phyloP scores from a whole-genome alignment of 2,329 filamentous ascomycete species.

The Fusarium sambucinum region DNA sequence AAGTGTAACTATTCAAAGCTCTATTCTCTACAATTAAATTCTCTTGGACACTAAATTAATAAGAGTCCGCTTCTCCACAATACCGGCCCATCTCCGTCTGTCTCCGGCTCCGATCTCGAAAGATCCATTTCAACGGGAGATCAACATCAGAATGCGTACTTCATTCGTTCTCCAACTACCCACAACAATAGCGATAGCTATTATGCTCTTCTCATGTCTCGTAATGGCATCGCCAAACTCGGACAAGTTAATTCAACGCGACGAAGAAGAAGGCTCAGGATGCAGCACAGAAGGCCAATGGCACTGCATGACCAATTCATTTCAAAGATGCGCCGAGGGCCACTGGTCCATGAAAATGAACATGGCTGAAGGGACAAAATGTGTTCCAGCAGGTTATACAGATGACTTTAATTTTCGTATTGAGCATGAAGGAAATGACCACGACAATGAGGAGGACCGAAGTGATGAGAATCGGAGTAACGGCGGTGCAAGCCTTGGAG shows the following conservation, averaged over 20 bases:
- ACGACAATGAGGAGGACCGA: background rate
- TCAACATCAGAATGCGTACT: conserved; percentile 28
- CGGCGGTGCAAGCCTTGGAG: conserved; percentile 19
- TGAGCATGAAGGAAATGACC: conserved; percentile 46
- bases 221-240: conserved; percentile 14
- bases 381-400: conserved; percentile 58
- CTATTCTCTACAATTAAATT: background rate
- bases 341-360: conserved; percentile 60
- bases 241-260: conserved; percentile 32
- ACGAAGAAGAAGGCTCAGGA: conserved; percentile 52
- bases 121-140: conserved; percentile 12
- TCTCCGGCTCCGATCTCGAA: conserved; percentile 24
- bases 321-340: conserved; percentile 64
- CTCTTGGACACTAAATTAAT: conserved; percentile 5
- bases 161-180: conserved; percentile 4
- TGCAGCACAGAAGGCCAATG: conserved; percentile 65
- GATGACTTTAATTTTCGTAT: conserved; percentile 54
- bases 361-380: conserved; percentile 60
- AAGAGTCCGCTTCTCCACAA: conserved; percentile 26
- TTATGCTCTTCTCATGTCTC: conserved; percentile 29
- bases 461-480: conserved; percentile 17
- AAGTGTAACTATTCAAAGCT: background rate
- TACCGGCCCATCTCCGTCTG: conserved; percentile 8
- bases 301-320: conserved; percentile 64
- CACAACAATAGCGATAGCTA: conserved; percentile 4